Conservation (phyloP, 192 early-diverging fungal species). For the Coemansia sp. region DNA sequence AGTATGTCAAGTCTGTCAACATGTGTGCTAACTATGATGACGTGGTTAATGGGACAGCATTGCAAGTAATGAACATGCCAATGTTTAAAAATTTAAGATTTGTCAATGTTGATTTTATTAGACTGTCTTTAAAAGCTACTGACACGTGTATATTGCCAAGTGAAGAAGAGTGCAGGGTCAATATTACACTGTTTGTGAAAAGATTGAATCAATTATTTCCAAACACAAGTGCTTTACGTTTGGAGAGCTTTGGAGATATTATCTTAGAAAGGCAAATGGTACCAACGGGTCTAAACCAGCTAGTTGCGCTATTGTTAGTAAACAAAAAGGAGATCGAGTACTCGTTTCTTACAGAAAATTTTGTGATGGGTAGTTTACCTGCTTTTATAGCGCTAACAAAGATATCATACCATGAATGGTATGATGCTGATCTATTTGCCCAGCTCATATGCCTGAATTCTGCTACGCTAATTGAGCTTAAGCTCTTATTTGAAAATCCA, state of each 20-base stretch:
- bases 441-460: neutral
- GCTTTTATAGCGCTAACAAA: neutral
- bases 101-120: neutral
- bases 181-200: neutral
- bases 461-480: neutral
- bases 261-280: neutral
- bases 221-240: neutral
- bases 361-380: neutral
- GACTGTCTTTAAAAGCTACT: neutral
- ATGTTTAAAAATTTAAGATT: neutral
- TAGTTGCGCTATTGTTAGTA: neutral
- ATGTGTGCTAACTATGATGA: neutral
- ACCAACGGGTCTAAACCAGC: neutral
- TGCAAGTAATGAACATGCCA: neutral
- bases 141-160: neutral
- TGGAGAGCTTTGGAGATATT: neutral
- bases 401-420: neutral
- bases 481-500: neutral
- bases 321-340: neutral
- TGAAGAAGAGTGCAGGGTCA: neutral
- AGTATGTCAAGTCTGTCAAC: no score
- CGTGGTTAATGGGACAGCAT: neutral
- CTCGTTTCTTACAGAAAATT: neutral
- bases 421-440: neutral
- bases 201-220: neutral